Conservation (phyloP, 305 asterid genomes). For the Plantago coronopus region DNA sequence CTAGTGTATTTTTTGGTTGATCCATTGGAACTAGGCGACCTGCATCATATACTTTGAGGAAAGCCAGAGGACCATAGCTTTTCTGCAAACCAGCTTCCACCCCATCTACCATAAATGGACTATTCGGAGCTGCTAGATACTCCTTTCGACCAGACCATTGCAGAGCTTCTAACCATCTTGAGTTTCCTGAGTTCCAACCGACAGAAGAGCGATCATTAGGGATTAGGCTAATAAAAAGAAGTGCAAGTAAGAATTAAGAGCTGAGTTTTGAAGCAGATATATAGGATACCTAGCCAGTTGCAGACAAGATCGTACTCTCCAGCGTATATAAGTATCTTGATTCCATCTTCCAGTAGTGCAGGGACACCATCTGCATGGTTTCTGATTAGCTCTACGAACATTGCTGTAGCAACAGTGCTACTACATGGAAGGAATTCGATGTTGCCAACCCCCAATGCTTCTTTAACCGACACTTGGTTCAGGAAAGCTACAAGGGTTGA, state of each 20-base stretch:
- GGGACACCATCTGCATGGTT: constrained; percentile 68
- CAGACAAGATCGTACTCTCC: constrained; percentile 80
- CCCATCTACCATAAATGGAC: constrained; percentile 36
- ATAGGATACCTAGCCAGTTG: constrained; percentile 78
- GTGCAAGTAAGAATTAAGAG: background rate
- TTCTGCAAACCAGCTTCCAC: constrained; percentile 38
- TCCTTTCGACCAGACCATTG: constrained; percentile 48
- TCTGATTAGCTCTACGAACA: constrained; percentile 60
- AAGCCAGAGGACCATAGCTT: constrained; percentile 41
- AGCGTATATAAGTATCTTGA: constrained; percentile 49
- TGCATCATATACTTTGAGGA: constrained; percentile 52
- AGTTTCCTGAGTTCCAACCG: constrained; percentile 37
- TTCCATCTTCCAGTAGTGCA: constrained; percentile 53
- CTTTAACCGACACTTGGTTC: constrained; percentile 40
- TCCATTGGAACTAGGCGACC: constrained; percentile 87
- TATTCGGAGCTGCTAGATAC: constrained; percentile 24
- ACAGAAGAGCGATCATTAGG: too few relatives aligned
- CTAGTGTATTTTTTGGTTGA: too few relatives aligned
- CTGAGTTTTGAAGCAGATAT: background rate
- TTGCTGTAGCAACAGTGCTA: constrained; percentile 48
- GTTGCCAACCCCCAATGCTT: constrained; percentile 65
- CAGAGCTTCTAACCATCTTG: constrained; percentile 58
- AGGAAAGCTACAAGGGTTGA: constrained; percentile 56
- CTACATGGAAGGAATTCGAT: constrained; percentile 71
- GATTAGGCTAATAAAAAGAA: too few relatives aligned